These are phyloP conservation scores for Carex kokanica DNA, from an alignment of 176 grass and related monocot genomes.

Conservation along the genomic window DNA sequence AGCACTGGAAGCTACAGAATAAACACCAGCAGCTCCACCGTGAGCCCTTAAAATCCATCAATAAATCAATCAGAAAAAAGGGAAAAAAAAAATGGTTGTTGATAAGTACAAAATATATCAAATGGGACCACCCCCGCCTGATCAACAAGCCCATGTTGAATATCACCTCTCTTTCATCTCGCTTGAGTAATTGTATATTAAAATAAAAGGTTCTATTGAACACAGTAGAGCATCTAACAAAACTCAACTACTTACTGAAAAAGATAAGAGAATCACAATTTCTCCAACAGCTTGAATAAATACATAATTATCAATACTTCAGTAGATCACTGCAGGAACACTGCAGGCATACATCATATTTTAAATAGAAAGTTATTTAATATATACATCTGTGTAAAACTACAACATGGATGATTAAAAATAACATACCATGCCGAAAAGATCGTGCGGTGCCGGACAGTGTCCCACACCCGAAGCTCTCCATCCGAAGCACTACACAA, in stretches of 20 bases:
- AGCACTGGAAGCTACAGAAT: slow-evolving; percentile 42
- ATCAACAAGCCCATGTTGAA: not conserved
- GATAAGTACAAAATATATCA: not conserved
- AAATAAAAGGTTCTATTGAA: not conserved
- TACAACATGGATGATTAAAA: not conserved
- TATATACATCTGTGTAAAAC: not conserved
- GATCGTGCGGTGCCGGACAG: slow-evolving; percentile 57
- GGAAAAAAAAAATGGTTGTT: not conserved
- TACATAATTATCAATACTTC: not conserved
- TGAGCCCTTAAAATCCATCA: slow-evolving; percentile 64
- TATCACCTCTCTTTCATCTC: not conserved
- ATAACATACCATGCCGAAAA: slow-evolving; percentile 55
- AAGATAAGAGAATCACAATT: not conserved
- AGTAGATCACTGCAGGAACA: not conserved
- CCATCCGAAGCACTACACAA: slow-evolving; percentile 62
- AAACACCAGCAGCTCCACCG: slow-evolving; percentile 66
- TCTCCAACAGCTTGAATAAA: not conserved
- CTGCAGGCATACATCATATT: not conserved
- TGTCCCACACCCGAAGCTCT: slow-evolving; percentile 81
- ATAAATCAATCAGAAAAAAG: not conserved
- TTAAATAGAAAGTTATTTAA: not conserved
- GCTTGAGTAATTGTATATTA: not conserved
- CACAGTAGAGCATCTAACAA: not conserved
- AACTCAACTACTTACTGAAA: not conserved
- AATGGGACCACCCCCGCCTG: not conserved